A percentile compares a stretch with the other conserved stretches of the same genome.
phyloP scores from a whole-genome alignment of 2,329 filamentous ascomycete genomes.

The Dactylella cylindrospora region DNA sequence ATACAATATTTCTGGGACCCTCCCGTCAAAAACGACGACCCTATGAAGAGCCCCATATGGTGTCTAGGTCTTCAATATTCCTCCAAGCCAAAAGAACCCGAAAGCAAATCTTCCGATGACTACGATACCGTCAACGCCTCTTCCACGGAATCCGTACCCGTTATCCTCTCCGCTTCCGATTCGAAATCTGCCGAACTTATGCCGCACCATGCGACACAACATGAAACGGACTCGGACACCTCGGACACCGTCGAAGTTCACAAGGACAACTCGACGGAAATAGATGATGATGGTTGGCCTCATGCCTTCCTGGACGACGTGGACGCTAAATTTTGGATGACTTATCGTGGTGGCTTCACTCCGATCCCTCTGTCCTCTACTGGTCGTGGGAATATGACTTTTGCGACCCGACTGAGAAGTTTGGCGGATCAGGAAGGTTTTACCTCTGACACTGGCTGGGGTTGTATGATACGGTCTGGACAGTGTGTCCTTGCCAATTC shows the following conservation, averaged over 20 bases:
- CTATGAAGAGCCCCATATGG: constrained; percentile 48
- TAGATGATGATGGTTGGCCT: constrained; percentile 64
- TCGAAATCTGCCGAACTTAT: constrained; percentile 14
- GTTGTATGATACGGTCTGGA: constrained; percentile 96
- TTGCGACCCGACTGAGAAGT: constrained; percentile 79
- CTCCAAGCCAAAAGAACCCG: constrained; percentile 21
- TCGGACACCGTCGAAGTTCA: constrained; percentile 38
- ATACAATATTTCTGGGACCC: constrained; percentile 50
- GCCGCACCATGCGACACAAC: constrained; percentile 1
- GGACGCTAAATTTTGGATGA: constrained; percentile 92
- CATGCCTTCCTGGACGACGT: constrained; percentile 84
- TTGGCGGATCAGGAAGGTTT: constrained; percentile 74
- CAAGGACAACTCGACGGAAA: constrained; percentile 32
- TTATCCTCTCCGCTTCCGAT: constrained; percentile 19
- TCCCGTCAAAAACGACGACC: constrained; percentile 49
- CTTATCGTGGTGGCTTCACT: constrained; percentile 84
- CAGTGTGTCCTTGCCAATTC: constrained; percentile 91
- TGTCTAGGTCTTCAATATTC: constrained; percentile 49
- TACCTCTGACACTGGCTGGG: constrained; percentile 92
- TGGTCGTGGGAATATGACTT: constrained; percentile 76
- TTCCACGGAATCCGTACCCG: constrained; percentile 39
- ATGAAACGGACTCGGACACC: constrained; percentile 29
- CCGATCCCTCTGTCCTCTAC: constrained; percentile 72
- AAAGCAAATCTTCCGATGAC: constrained; percentile 34
- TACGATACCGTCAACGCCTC: constrained; percentile 39